Conservation (phyloP, 2,329 filamentous ascomycete species). For the Coniochaeta sp. region DNA sequence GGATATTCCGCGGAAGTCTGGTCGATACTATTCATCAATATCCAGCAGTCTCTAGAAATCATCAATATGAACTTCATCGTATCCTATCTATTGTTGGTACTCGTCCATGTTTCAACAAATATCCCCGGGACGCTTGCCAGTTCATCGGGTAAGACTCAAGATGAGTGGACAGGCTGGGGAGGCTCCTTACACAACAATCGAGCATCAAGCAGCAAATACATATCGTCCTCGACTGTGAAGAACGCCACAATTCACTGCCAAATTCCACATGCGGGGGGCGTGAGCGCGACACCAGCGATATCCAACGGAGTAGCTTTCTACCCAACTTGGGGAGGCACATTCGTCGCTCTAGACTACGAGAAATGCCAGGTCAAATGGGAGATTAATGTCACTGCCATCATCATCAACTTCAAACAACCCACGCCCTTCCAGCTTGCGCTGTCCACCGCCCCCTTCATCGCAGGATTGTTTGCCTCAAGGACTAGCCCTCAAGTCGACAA, state of each 20-base stretch:
- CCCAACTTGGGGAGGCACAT: conserved; percentile 21
- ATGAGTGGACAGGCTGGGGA: conserved; percentile 12
- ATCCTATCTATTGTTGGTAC: background rate
- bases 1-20: background rate
- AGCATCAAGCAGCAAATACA: conserved; percentile 5
- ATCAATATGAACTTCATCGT: background rate
- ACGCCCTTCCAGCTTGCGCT: conserved; percentile 3
- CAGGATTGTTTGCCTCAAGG: conserved; percentile 2
- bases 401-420: conserved; percentile 10
- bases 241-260: conserved; percentile 7
- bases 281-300: conserved; percentile 12
- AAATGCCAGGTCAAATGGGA: conserved; percentile 18
- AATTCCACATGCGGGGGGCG: conserved; percentile 6
- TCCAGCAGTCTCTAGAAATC: background rate
- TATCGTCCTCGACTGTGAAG: conserved; percentile 7
- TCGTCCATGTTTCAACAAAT: background rate
- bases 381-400: conserved; percentile 19
- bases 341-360: conserved; percentile 22
- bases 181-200: conserved; percentile 12
- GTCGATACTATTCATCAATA: background rate
- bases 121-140: background rate
- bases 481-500: conserved; percentile 12
- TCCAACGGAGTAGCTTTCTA: conserved; percentile 15
- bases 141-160: background rate
- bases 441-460: background rate